A percentile compares a stretch with the other conserved stretches of the same genome.
phyloP scores from a whole-genome alignment of 2,329 filamentous ascomycete species.

The Escovopsis weberi region DNA sequence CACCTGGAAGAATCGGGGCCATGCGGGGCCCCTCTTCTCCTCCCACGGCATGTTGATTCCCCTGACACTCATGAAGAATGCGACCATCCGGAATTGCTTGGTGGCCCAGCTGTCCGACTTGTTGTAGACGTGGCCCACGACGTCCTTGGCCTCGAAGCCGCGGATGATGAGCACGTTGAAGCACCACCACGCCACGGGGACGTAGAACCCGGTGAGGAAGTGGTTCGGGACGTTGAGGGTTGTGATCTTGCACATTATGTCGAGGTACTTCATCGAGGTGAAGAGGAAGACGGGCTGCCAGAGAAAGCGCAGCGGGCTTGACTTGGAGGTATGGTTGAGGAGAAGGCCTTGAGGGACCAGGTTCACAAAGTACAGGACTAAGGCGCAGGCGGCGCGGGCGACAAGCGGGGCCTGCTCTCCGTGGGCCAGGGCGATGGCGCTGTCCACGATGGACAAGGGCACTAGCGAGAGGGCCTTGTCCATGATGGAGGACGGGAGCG shows the following conservation, averaged over 20 bases:
- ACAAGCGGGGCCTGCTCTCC: no score
- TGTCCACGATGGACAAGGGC: no score
- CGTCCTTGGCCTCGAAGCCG: slow-evolving; percentile 1
- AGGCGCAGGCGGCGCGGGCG: neutral
- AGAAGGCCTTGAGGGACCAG: neutral
- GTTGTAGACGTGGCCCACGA: slow-evolving; percentile 1
- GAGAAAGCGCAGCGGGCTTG: neutral
- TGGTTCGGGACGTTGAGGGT: neutral
- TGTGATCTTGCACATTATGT: neutral
- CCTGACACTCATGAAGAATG: slow-evolving; percentile 4
- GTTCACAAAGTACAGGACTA: neutral
- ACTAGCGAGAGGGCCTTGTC: no score
- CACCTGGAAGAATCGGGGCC: slow-evolving; percentile 1
- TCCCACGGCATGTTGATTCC: slow-evolving; percentile 5
- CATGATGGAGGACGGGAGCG: no score
- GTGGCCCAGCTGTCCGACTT: neutral
- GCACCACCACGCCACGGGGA: slow-evolving; percentile 1
- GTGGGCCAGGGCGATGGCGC: no score
- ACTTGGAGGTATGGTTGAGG: neutral
- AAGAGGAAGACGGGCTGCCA: neutral
- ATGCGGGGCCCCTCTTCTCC: neutral
- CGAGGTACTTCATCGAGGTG: no score
- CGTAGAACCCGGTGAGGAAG: neutral
- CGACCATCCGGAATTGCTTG: neutral
- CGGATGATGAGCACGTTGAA: slow-evolving; percentile 3